These are phyloP conservation scores for Clitopilus hobsonii DNA, from an alignment of 768 basidiomycete genomes.

Conservation along the genomic window DNA sequence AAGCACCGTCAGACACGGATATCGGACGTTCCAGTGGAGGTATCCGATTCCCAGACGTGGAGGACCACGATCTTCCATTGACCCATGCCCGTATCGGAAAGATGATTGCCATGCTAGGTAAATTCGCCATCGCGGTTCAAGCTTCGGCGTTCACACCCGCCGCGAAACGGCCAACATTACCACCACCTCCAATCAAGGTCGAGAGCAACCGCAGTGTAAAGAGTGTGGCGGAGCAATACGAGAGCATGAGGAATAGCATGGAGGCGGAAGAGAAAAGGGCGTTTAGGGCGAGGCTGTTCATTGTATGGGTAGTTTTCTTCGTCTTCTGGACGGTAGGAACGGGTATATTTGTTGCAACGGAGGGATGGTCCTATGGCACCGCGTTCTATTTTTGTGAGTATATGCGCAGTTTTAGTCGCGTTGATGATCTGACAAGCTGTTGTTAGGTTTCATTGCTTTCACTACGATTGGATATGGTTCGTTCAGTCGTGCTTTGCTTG, in stretches of 20 bases:
- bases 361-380: slow-evolving; percentile 59
- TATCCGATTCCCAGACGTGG: slow-evolving; percentile 1
- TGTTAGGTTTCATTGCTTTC: slow-evolving; percentile 64
- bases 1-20: not conserved
- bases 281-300: slow-evolving; percentile 47
- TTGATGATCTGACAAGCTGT: not conserved
- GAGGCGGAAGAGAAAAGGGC: slow-evolving; percentile 48
- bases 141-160: slow-evolving; percentile 9
- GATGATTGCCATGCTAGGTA: slow-evolving; percentile 53
- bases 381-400: slow-evolving; percentile 71
- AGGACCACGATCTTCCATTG: slow-evolving; percentile 24
- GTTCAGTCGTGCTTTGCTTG: not conserved
- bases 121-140: slow-evolving; percentile 39
- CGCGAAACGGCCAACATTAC: slow-evolving; percentile 4
- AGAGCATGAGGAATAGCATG: slow-evolving; percentile 22
- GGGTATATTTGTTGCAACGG: slow-evolving; percentile 62
- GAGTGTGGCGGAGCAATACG: slow-evolving; percentile 22
- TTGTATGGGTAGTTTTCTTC: slow-evolving; percentile 61
- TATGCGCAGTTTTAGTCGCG: not conserved
- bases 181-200: not conserved
- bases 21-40: not conserved
- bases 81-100: slow-evolving; percentile 55
- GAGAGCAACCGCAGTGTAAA: not conserved
- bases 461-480: slow-evolving; percentile 67
- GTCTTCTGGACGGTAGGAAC: slow-evolving; percentile 84